A percentile compares a stretch with the other conserved stretches of the same genome.
Conservation (phyloP, 2,329 filamentous ascomycete genomes). For the Colletotrichum sublineola region DNA sequence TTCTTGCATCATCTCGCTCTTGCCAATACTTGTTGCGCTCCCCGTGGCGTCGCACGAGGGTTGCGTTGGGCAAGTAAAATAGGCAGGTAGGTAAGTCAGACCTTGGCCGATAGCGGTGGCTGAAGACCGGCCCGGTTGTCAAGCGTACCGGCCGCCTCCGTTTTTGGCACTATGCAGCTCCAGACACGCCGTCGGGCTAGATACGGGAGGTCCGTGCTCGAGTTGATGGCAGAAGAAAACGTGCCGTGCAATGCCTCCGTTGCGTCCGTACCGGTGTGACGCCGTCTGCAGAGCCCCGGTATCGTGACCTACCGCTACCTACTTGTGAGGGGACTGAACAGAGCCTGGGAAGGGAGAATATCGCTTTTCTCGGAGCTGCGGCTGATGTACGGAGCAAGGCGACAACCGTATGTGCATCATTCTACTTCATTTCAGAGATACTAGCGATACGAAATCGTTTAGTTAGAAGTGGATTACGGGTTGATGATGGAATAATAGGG, state of each 20-base stretch:
- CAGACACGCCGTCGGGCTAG: constrained; percentile 22
- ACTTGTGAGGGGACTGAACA: not conserved
- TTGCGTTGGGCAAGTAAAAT: constrained; percentile 7
- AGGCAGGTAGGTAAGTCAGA: not conserved
- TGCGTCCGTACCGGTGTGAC: not conserved
- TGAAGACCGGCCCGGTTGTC: constrained; percentile 23
- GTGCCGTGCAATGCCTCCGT: not conserved
- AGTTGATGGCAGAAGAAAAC: not conserved
- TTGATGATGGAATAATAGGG: not conserved
- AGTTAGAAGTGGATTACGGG: not conserved
- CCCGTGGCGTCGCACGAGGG: constrained; percentile 15
- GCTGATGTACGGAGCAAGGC: constrained; percentile 1
- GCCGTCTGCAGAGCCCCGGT: not conserved
- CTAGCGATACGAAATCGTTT: not conserved
- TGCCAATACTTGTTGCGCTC: not conserved
- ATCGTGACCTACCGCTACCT: not conserved
- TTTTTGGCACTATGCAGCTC: constrained; percentile 22
- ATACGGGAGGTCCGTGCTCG: constrained; percentile 32
- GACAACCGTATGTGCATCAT: constrained; percentile 12
- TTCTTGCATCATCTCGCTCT: not conserved
- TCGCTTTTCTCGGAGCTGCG: not conserved
- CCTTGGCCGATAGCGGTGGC: constrained; percentile 33
- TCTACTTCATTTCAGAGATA: constrained; percentile 26
- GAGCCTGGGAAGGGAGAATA: not conserved
- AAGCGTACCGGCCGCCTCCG: constrained; percentile 35